Evolutionary conservation across 495 filamentous ascomycete genomes (phyloP).

Genomic region (Xanthoparmelia taractica): DNA sequence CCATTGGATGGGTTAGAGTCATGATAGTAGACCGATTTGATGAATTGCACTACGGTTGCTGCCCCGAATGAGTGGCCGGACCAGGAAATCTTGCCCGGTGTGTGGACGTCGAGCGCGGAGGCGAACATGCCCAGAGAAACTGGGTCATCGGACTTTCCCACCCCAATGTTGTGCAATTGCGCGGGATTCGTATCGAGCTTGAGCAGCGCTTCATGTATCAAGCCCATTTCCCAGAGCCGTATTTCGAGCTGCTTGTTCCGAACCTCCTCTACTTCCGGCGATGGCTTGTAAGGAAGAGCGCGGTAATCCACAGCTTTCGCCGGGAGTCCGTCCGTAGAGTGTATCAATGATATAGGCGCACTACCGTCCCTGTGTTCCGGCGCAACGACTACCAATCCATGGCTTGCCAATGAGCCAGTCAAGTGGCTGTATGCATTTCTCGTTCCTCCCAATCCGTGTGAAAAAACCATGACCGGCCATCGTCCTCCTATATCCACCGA

Average conservation of each 20-base stretch:
- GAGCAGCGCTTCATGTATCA: constrained; percentile 53
- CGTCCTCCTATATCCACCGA: constrained; percentile 29
- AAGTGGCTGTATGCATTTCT: constrained; percentile 69
- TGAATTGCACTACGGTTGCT: constrained; percentile 59
- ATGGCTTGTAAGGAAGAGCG: constrained; percentile 43
- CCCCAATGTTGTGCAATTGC: constrained; percentile 28
- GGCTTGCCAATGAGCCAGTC: constrained; percentile 59
- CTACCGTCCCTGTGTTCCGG: constrained; percentile 72
- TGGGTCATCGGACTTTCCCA: not conserved
- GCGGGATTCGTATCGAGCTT: constrained; percentile 49
- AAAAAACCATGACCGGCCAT: constrained; percentile 76
- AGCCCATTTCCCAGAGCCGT: constrained; percentile 62
- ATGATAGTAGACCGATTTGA: constrained; percentile 62
- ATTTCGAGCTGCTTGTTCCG: constrained; percentile 62
- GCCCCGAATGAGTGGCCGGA: constrained; percentile 72
- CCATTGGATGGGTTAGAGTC: constrained; percentile 25
- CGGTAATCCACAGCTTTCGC: constrained; percentile 28
- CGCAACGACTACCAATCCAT: constrained; percentile 68
- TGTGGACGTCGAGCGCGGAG: constrained; percentile 50
- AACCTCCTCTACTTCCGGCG: constrained; percentile 47
- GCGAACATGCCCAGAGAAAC: constrained; percentile 44
- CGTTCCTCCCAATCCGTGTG: constrained; percentile 68
- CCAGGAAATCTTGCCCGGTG: constrained; percentile 63
- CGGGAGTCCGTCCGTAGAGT: constrained; percentile 12
- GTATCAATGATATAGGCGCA: constrained; percentile 55